Conservation (phyloP, 2,329 filamentous ascomycete species). For the Orbilia ellipsospora region DNA sequence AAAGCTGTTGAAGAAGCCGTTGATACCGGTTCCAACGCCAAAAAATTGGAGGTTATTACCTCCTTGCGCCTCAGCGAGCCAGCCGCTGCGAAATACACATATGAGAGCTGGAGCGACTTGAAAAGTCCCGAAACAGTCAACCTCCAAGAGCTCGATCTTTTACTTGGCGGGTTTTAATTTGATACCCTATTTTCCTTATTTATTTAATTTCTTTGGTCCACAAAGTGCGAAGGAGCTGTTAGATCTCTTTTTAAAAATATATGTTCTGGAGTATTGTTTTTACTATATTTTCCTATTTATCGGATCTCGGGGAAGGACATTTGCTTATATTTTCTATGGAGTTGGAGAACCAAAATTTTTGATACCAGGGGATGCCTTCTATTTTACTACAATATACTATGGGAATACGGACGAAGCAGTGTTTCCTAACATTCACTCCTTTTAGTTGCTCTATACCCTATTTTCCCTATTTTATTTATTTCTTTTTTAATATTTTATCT, state of each 20-base stretch:
- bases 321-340: conserved; percentile 41
- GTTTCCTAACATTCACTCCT: conserved; percentile 15
- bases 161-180: conserved; percentile 70
- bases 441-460: conserved; percentile 48
- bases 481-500: conserved; percentile 30
- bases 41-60: conserved; percentile 50
- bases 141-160: conserved; percentile 89
- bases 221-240: conserved; percentile 30
- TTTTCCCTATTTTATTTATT: conserved; percentile 3
- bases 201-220: conserved; percentile 13
- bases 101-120: conserved; percentile 64
- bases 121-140: conserved; percentile 89
- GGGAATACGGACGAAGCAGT: conserved; percentile 6
- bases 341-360: conserved; percentile 49
- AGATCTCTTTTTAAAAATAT: conserved; percentile 41
- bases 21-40: conserved; percentile 17
- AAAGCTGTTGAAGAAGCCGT: conserved; percentile 29
- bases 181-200: background rate
- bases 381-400: conserved; percentile 26
- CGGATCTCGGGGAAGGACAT: conserved; percentile 27
- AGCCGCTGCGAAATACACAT: conserved; percentile 65
- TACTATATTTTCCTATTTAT: conserved; percentile 26
- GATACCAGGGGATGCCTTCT: conserved; percentile 54
- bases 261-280: conserved; percentile 50
- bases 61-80: conserved; percentile 57